Evolutionary conservation across 352 stramenopile genomes (phyloP), one percentile per base, ranked within the genome.

Genomic region (Thalassiosira livingstoniorum): DNA sequence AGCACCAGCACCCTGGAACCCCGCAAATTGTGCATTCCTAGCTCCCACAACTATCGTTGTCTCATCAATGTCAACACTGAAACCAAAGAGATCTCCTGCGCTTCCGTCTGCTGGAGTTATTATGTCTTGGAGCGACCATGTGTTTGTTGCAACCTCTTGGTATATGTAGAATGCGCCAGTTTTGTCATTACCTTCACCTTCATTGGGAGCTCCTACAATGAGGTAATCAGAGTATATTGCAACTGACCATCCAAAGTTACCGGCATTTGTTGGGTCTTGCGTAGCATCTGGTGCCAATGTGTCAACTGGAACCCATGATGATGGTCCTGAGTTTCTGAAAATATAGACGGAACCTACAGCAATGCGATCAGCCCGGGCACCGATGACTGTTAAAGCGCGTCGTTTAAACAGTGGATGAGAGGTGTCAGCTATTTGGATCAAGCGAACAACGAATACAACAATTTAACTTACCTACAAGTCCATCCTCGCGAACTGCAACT

Each of bases 61-160:
- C 34, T 66, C 54, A 66, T 75, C 67, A 75, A 75, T 58, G 31
- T 65, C 67, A 0, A 75, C 67, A 45, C 67, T 75, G 34, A 75
- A 75, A 45, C 67, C 67, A 75, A 75, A 75, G 57, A 32, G 4
- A 45, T 66, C 67, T 2, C 39, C 67, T 27, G 39, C 35, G 15
- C 18, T 29, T 65, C 53, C 67, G 58, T 66, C 67, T 21, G 47
- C 21, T 43, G 67, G 54, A 25, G 25, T 25, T 29, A 66, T 66
- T 39, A 57, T 75, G 29, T 64, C n/a, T 47, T 34, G 27, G 7
- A 58, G 13, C 39, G 32, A 23, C 67, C 51, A 75, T 32, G 15
- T 60, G 27, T 66, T 61, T 5, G 23, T 23, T 32, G 53, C 3
- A 57, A 45, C 37, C 66, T 75, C 47, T 45, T 66, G 31, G 54